Percentiles rank a stretch among this genome's conserved stretches.
Conservation (phyloP, 495 filamentous ascomycete genomes). For the Aspergillus egyptiacus region DNA sequence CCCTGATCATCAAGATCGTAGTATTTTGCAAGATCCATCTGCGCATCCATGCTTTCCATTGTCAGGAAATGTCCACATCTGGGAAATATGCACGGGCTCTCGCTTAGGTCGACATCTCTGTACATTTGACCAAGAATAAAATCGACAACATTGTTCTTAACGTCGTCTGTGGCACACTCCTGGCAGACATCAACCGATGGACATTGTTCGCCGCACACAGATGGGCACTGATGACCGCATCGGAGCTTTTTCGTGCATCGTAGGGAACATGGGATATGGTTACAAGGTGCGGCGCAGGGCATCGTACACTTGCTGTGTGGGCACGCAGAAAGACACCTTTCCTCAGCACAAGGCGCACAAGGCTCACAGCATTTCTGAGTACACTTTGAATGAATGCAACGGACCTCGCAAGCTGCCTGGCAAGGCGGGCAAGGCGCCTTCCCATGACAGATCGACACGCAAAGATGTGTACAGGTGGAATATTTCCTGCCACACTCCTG, state of each 20-base stretch:
- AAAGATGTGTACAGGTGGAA: slow-evolving; percentile 54
- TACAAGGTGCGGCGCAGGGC: slow-evolving; percentile 58
- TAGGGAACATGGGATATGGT: slow-evolving; percentile 59
- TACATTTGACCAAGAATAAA: slow-evolving; percentile 47
- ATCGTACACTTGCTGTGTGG: slow-evolving; percentile 54
- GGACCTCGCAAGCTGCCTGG: slow-evolving; percentile 49
- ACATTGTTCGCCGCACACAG: slow-evolving; percentile 61
- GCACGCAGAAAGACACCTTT: slow-evolving; percentile 54
- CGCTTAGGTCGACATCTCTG: slow-evolving; percentile 50
- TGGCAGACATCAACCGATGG: slow-evolving; percentile 54
- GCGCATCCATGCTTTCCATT: slow-evolving; percentile 55
- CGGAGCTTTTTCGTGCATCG: slow-evolving; percentile 51
- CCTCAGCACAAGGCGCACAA: slow-evolving; percentile 58
- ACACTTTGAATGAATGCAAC: slow-evolving; percentile 59
- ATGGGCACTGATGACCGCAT: slow-evolving; percentile 68
- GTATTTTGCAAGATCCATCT: slow-evolving; percentile 53
- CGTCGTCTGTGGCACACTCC: slow-evolving; percentile 38
- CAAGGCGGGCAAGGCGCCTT: slow-evolving; percentile 50
- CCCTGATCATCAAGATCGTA: slow-evolving; percentile 47
- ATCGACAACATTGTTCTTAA: slow-evolving; percentile 48
- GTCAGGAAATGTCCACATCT: slow-evolving; percentile 48
- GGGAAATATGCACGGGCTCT: slow-evolving; percentile 57
- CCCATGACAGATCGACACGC: slow-evolving; percentile 49
- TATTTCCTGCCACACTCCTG: slow-evolving; percentile 49
- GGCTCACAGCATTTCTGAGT: slow-evolving; percentile 55